phyloP scores from a whole-genome alignment of 768 basidiomycete species.

The Agaricus subrufescens region DNA sequence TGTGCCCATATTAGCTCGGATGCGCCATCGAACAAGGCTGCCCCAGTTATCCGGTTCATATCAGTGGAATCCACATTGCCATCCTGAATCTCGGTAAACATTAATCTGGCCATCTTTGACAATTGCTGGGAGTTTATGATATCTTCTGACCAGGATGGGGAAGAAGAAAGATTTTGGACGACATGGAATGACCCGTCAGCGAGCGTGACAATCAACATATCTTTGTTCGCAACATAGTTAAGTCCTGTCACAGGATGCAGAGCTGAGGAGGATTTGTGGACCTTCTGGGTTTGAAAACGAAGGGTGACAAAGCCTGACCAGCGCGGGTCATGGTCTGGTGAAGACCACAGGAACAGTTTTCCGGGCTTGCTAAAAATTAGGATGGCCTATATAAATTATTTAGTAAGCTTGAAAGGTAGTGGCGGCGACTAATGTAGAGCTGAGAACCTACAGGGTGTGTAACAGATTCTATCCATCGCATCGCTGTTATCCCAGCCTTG shows the following conservation, averaged over 20 bases:
- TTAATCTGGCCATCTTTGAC: slow-evolving; percentile 43
- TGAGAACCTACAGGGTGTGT: slow-evolving; percentile 31
- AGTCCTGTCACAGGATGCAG: slow-evolving; percentile 59
- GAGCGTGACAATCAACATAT: slow-evolving; percentile 54
- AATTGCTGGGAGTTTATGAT: slow-evolving; percentile 35
- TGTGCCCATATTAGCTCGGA: slow-evolving; percentile 64
- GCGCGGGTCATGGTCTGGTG: slow-evolving; percentile 14
- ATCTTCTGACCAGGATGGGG: slow-evolving; percentile 28
- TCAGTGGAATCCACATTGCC: slow-evolving; percentile 36
- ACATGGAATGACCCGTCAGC: slow-evolving; percentile 71
- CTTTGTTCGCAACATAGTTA: slow-evolving; percentile 42
- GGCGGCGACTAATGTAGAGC: not conserved
- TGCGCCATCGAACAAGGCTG: slow-evolving; percentile 52
- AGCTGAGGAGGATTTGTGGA: slow-evolving; percentile 55
- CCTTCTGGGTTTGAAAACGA: slow-evolving; percentile 38
- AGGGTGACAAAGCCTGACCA: slow-evolving; percentile 53
- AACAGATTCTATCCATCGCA: slow-evolving; percentile 50
- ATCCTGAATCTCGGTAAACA: slow-evolving; percentile 46
- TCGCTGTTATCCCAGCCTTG: slow-evolving; percentile 40
- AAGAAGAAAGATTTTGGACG: slow-evolving; percentile 43
- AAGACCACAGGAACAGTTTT: slow-evolving; percentile 51
- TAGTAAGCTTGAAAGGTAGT: not conserved
- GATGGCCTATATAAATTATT: slow-evolving; percentile 36
- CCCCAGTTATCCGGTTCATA: slow-evolving; percentile 57
- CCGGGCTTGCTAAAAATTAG: slow-evolving; percentile 61